Conservation (phyloP, 139 green algal genomes). For the Coelastrella sp. region DNA sequence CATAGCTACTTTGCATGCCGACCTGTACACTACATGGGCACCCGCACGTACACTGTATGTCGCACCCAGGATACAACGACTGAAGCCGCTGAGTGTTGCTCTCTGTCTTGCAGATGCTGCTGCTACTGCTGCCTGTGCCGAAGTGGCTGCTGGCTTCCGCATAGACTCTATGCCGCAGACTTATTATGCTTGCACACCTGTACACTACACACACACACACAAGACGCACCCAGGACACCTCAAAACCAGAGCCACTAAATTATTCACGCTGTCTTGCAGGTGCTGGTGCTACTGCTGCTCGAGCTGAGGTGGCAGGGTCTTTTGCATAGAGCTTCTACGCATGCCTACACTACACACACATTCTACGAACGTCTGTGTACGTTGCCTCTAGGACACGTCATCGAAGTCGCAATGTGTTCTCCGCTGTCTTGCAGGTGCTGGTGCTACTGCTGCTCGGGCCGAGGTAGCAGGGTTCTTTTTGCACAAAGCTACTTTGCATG, state of each 20-base stretch:
- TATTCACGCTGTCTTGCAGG: neutral
- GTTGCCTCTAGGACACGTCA: too few relatives aligned
- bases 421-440: slow-evolving; percentile 18
- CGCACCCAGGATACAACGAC: too few relatives aligned
- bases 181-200: neutral
- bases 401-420: neutral
- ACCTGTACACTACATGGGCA: neutral
- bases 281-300: slow-evolving; percentile 12
- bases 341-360: too few relatives aligned
- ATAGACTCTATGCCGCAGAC: slow-evolving; percentile 7
- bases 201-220: too few relatives aligned
- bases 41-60: neutral
- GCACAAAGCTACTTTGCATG: neutral
- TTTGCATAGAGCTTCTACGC: slow-evolving; percentile 14
- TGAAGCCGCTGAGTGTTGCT: neutral
- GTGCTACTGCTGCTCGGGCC: slow-evolving; percentile 12
- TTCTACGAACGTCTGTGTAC: too few relatives aligned
- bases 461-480: slow-evolving; percentile 24
- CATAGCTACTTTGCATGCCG: neutral
- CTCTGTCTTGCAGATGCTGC: slow-evolving; percentile 10
- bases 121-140: slow-evolving; percentile 11
- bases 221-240: too few relatives aligned
- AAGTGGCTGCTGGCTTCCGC: slow-evolving; percentile 21
- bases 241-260: neutral
- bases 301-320: slow-evolving; percentile 6